Conservation (phyloP, 768 basidiomycete species). For the Boletus vinaceobasis region DNA sequence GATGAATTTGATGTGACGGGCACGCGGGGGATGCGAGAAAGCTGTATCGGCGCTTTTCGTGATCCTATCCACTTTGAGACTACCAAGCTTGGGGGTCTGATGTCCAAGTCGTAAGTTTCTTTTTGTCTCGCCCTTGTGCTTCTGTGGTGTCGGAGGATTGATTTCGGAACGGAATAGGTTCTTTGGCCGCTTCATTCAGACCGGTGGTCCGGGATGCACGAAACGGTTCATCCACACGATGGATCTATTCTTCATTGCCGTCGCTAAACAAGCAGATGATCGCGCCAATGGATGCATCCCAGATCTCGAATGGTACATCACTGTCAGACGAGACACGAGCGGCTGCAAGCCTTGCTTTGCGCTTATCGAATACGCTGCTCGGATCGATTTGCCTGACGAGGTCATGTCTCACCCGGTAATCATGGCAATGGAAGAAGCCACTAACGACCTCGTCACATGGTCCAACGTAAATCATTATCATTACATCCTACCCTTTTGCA, state of each 20-base stretch:
- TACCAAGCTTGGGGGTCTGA: constrained; percentile 26
- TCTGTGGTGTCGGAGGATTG: neutral
- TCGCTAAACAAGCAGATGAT: constrained; percentile 43
- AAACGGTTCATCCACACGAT: constrained; percentile 40
- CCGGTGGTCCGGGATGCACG: constrained; percentile 39
- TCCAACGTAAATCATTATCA: constrained; percentile 38
- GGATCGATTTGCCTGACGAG: constrained; percentile 51
- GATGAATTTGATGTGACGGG: constrained; percentile 36
- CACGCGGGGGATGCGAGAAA: constrained; percentile 30
- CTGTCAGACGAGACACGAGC: constrained; percentile 51
- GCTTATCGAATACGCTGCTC: constrained; percentile 52
- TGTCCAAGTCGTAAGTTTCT: constrained; percentile 34
- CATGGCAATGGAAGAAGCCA: constrained; percentile 41
- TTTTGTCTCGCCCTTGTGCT: neutral
- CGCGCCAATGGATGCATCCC: constrained; percentile 36
- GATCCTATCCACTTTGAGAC: constrained; percentile 29
- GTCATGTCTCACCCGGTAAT: constrained; percentile 50
- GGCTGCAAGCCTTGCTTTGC: constrained; percentile 50
- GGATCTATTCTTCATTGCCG: constrained; percentile 40
- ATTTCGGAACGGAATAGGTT: constrained; percentile 27
- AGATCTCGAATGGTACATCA: constrained; percentile 52
- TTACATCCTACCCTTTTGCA: neutral
- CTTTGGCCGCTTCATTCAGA: constrained; percentile 36
- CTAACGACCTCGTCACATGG: constrained; percentile 52
- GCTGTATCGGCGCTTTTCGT: constrained; percentile 29